Conservation (phyloP, 1,284 basidiomycete genomes). For the Ganoderma meredithae region DNA sequence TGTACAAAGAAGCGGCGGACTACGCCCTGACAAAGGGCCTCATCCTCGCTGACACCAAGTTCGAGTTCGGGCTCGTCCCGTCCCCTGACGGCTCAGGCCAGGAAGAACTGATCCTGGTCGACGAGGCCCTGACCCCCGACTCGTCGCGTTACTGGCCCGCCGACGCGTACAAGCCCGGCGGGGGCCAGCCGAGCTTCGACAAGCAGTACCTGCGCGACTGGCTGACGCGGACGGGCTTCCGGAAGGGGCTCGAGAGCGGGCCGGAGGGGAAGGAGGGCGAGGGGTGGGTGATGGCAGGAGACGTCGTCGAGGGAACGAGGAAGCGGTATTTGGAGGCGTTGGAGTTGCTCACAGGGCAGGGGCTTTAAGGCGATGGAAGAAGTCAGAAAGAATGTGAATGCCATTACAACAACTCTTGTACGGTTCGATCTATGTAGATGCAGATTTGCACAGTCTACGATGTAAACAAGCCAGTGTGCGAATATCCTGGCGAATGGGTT, state of each 20-base stretch:
- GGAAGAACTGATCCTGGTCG: slow-evolving; percentile 84
- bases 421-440: not conserved
- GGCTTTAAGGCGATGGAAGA: slow-evolving; percentile 13
- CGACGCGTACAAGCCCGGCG: slow-evolving; percentile 76
- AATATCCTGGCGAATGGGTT: not conserved
- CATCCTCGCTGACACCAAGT: slow-evolving; percentile 94
- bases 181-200: slow-evolving; percentile 90
- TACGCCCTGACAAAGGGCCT: slow-evolving; percentile 86
- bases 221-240: slow-evolving; percentile 78
- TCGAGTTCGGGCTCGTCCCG: slow-evolving; percentile 75
- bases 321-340: slow-evolving; percentile 83
- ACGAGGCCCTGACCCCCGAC: slow-evolving; percentile 97
- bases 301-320: slow-evolving; percentile 82
- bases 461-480: not conserved
- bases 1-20: slow-evolving; percentile 82
- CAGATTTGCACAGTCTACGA: not conserved
- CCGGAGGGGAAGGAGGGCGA: slow-evolving; percentile 69
- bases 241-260: slow-evolving; percentile 81
- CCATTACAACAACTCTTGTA: not conserved
- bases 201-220: slow-evolving; percentile 97
- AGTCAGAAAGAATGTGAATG: not conserved
- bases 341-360: slow-evolving; percentile 63
- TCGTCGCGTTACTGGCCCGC: slow-evolving; percentile 97
- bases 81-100: slow-evolving; percentile 50
- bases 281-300: slow-evolving; percentile 79